phyloP scores from a whole-genome alignment of 257 asterid species.

The Plantago major region DNA sequence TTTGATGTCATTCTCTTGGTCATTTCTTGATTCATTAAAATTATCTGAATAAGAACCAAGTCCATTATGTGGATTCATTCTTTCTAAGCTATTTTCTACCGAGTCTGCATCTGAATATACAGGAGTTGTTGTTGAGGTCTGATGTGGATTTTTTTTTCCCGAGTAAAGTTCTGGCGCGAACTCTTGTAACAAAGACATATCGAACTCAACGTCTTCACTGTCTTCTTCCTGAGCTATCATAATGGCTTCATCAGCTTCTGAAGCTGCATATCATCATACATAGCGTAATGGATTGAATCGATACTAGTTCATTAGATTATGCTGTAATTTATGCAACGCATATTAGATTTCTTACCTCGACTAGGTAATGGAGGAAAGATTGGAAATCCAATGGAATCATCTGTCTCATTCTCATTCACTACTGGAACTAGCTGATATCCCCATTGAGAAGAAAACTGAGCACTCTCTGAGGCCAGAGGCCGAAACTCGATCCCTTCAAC shows the following conservation, averaged over 20 bases:
- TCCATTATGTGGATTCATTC: too few species aligned
- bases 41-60: too few species aligned
- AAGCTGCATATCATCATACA: too few species aligned
- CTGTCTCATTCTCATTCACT: too few species aligned
- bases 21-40: too few species aligned
- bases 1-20: too few species aligned
- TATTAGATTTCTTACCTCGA: not conserved
- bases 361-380: not conserved
- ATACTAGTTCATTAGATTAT: too few species aligned
- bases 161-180: not conserved
- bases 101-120: too few species aligned
- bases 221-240: not conserved
- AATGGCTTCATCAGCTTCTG: not conserved
- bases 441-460: not conserved
- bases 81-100: too few species aligned
- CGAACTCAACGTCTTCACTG: not conserved
- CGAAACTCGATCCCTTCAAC: constrained; percentile 14
- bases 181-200: constrained; percentile 12
- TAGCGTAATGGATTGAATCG: too few species aligned
- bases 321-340: too few species aligned
- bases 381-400: not conserved
- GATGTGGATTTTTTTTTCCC: not conserved
- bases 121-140: too few species aligned
- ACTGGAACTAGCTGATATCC: not conserved
- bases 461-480: not conserved